These are phyloP conservation scores for Trichoderma sp. DNA, from an alignment of 2,329 filamentous ascomycete species.

Conservation along the genomic window DNA sequence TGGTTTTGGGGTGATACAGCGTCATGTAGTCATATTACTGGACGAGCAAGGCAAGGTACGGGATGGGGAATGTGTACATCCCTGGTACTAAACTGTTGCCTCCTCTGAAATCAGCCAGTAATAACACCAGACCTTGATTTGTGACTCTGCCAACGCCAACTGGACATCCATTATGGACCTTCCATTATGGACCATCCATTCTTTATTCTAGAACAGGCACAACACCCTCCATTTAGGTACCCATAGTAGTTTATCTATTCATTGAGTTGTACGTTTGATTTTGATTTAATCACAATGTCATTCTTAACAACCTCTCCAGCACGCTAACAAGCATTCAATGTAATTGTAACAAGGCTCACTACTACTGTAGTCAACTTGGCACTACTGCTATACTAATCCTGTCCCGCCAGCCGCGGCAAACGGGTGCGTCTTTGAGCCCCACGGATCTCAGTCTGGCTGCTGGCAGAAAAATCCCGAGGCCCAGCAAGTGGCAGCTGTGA, in stretches of 20 bases:
- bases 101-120: background rate
- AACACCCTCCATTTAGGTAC: background rate
- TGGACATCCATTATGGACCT: background rate
- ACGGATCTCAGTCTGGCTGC: conserved; percentile 1
- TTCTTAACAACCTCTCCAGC: background rate
- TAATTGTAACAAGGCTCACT: background rate
- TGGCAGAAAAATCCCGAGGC: background rate
- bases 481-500: background rate
- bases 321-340: background rate
- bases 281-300: background rate
- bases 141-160: background rate
- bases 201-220: background rate
- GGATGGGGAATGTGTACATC: background rate
- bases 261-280: background rate
- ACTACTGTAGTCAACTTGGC: background rate
- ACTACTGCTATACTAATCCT: background rate
- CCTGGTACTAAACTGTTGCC: background rate
- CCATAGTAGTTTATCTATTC: background rate
- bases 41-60: background rate
- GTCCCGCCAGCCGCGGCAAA: background rate
- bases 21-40: background rate
- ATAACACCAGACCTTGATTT: background rate
- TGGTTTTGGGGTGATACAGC: background rate
- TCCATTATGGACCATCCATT: background rate
- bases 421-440: background rate